These are phyloP conservation scores for Hypericum perforatum DNA, from an alignment of 345 rosid species.

Conservation along the genomic window DNA sequence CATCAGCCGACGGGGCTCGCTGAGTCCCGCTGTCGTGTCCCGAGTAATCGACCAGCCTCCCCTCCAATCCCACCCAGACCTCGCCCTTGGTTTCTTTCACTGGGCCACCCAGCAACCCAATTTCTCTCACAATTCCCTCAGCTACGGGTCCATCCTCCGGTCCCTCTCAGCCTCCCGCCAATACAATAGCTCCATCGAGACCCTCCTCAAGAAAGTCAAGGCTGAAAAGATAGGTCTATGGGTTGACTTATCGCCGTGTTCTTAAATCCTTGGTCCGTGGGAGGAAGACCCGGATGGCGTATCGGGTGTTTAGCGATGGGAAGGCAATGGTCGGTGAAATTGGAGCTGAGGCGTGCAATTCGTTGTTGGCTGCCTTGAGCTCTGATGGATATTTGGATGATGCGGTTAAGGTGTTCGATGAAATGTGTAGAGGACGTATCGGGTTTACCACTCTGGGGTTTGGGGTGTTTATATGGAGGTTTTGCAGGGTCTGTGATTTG, in stretches of 20 bases:
- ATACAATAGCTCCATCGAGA: constrained; percentile 35
- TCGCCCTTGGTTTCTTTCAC: constrained; percentile 86
- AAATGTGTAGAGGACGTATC: constrained; percentile 42
- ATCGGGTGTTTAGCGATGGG: constrained; percentile 46
- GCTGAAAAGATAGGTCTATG: constrained; percentile 38
- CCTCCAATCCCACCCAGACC: constrained; percentile 43
- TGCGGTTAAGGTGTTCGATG: constrained; percentile 51
- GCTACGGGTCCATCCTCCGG: constrained; percentile 64
- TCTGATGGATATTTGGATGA: constrained; percentile 39
- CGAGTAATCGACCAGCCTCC: constrained; percentile 69
- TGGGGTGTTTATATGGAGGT: constrained; percentile 58
- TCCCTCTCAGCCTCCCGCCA: constrained; percentile 63
- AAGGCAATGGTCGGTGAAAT: constrained; percentile 19
- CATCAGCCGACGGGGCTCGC: constrained; percentile 28
- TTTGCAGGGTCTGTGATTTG: constrained; percentile 31
- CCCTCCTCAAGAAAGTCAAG: constrained; percentile 48
- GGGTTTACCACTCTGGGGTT: constrained; percentile 53
- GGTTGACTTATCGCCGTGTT: constrained; percentile 36
- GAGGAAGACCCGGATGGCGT: constrained; percentile 41
- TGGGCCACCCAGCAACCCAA: constrained; percentile 90
- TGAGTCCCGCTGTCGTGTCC: constrained; percentile 59
- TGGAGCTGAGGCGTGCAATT: constrained; percentile 52
- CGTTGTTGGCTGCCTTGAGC: constrained; percentile 50
- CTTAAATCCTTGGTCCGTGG: constrained; percentile 39
- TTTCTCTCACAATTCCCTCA: constrained; percentile 48